Percentiles rank a stretch among this genome's conserved stretches.
These are phyloP conservation scores for Fragilariopsis cylindrus DNA, from an alignment of 108 stramenopile species.

Conservation along the genomic window DNA sequence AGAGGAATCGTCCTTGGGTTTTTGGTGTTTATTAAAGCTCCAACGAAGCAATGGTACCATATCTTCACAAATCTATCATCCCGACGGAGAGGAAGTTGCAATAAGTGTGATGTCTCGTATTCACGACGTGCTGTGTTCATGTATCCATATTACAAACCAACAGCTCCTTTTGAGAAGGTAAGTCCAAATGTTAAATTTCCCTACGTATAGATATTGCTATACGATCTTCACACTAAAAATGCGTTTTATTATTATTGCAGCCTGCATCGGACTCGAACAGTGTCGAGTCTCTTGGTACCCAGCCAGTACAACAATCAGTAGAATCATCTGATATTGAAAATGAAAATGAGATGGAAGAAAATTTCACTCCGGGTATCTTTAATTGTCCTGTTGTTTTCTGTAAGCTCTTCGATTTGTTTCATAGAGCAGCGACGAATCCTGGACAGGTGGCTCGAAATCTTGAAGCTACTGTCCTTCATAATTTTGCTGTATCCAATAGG, in stretches of 20 bases:
- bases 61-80: slow-evolving; percentile 61
- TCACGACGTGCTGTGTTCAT: slow-evolving; percentile 18
- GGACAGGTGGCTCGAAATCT: slow-evolving; percentile 55
- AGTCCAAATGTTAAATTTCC: neutral
- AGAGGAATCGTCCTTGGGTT: slow-evolving; percentile 20
- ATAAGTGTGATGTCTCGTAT: slow-evolving; percentile 33
- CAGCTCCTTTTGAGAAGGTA: slow-evolving; percentile 57
- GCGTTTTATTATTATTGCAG: slow-evolving; percentile 15
- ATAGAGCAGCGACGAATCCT: slow-evolving; percentile 54
- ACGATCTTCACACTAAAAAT: neutral
- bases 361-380: slow-evolving; percentile 37
- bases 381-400: slow-evolving; percentile 61
- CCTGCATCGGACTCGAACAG: slow-evolving; percentile 60
- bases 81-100: slow-evolving; percentile 51
- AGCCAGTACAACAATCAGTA: slow-evolving; percentile 15
- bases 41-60: slow-evolving; percentile 38
- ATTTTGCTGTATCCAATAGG: slow-evolving; percentile 75
- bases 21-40: slow-evolving; percentile 68
- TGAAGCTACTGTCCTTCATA: slow-evolving; percentile 69
- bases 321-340: neutral
- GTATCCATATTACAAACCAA: slow-evolving; percentile 70
- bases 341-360: slow-evolving; percentile 6
- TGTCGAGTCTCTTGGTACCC: slow-evolving; percentile 52
- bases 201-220: neutral
- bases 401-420: slow-evolving; percentile 47